Evolutionary conservation across 1,139 yeast genomes (phyloP).

Genomic region (Candida glucosophila): DNA sequence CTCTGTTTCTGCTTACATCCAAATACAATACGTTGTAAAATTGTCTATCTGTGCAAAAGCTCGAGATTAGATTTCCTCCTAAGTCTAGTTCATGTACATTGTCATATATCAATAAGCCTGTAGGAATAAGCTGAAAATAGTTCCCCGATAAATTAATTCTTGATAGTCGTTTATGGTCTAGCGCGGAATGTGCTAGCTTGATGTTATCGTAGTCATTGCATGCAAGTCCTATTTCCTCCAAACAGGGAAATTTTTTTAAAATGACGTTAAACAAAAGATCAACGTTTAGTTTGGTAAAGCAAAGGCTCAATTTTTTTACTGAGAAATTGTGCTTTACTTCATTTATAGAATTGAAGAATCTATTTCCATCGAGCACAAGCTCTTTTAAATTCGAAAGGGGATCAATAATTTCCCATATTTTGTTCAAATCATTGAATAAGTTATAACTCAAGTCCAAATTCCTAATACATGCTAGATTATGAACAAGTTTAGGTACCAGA

Average conservation of each 20-base stretch:
- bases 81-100: conserved; percentile 10
- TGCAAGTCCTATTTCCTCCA: conserved; percentile 37
- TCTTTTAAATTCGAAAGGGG: conserved; percentile 27
- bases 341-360: conserved; percentile 18
- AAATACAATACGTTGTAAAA: conserved; percentile 11
- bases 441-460: conserved; percentile 57
- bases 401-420: conserved; percentile 28
- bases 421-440: conserved; percentile 34
- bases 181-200: too few species aligned
- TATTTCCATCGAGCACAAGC: conserved; percentile 57
- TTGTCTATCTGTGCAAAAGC: conserved; percentile 1
- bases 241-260: conserved; percentile 30
- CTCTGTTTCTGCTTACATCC: conserved; percentile 41
- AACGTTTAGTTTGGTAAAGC: conserved; percentile 22
- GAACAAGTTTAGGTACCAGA: conserved; percentile 1
- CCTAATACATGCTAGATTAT: conserved; percentile 6
- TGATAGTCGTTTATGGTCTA: too few species aligned
- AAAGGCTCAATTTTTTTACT: conserved; percentile 4
- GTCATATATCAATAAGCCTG: conserved; percentile 3
- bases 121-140: conserved; percentile 18
- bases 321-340: not conserved
- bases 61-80: conserved; percentile 18
- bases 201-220: conserved; percentile 31
- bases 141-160: conserved; percentile 47
- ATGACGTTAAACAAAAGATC: conserved; percentile 15